Evolutionary conservation across 176 grass and related monocot genomes (phyloP).

Genomic region (Triticum aestivum): IWGSC_CS_RefSeq_v2.1 NC_057808.1:132897629-132898128

Average conservation of each 20-base stretch:
- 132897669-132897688: slow-evolving; percentile 84
- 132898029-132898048: background rate
- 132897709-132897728: slow-evolving; percentile 96
- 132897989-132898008: background rate
- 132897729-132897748: slow-evolving; percentile 79
- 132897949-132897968: background rate
- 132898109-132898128: slow-evolving; percentile 6
- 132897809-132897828: slow-evolving; percentile 68
- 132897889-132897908: background rate
- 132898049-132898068: background rate
- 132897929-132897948: background rate
- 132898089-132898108: background rate
- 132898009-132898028: slow-evolving; percentile 4
- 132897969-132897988: background rate
- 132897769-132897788: slow-evolving; percentile 77
- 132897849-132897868: slow-evolving; percentile 56
- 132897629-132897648: slow-evolving; percentile 90
- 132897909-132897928: background rate
- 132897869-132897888: background rate
- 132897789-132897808: slow-evolving; percentile 62
- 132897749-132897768: slow-evolving; percentile 70
- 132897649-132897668: slow-evolving; percentile 98
- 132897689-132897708: slow-evolving; percentile 73
- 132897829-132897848: slow-evolving; percentile 69
- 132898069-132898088: background rate